These are phyloP conservation scores for Metarhizium humberi DNA, from an alignment of 2,329 filamentous ascomycete species.

Conservation along the genomic window DNA sequence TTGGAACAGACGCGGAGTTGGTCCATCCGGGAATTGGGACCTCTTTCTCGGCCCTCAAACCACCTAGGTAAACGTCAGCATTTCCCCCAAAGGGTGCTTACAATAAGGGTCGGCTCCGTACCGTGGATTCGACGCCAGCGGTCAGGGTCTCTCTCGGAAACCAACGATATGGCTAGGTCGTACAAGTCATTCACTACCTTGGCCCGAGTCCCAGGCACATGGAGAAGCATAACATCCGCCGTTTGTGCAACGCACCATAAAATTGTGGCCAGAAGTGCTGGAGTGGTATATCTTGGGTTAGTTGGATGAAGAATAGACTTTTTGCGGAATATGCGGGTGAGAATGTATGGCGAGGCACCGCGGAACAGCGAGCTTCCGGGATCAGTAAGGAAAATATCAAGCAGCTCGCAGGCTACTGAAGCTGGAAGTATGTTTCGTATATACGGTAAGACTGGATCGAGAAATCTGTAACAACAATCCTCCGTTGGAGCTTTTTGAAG, in stretches of 20 bases:
- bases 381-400: conserved; percentile 38
- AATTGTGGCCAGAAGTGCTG: conserved; percentile 36
- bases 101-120: background rate
- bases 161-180: conserved; percentile 23
- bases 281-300: conserved; percentile 30
- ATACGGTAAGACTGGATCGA: conserved; percentile 29
- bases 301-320: conserved; percentile 30
- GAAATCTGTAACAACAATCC: conserved; percentile 29
- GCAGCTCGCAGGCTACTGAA: conserved; percentile 33
- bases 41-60: conserved; percentile 23
- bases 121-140: conserved; percentile 26
- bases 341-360: conserved; percentile 36
- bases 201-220: conserved; percentile 29
- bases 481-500: conserved; percentile 17
- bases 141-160: conserved; percentile 26
- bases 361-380: conserved; percentile 33
- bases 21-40: conserved; percentile 15
- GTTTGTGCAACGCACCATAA: conserved; percentile 39
- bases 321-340: conserved; percentile 35
- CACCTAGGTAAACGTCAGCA: conserved; percentile 13
- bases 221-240: conserved; percentile 32
- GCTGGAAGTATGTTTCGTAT: conserved; percentile 28
- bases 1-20: conserved; percentile 15
- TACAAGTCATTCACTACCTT: conserved; percentile 29
- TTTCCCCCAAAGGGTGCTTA: background rate